phyloP scores from a whole-genome alignment of 495 filamentous ascomycete species.

The Hypoxylon lienhwacheense region DNA sequence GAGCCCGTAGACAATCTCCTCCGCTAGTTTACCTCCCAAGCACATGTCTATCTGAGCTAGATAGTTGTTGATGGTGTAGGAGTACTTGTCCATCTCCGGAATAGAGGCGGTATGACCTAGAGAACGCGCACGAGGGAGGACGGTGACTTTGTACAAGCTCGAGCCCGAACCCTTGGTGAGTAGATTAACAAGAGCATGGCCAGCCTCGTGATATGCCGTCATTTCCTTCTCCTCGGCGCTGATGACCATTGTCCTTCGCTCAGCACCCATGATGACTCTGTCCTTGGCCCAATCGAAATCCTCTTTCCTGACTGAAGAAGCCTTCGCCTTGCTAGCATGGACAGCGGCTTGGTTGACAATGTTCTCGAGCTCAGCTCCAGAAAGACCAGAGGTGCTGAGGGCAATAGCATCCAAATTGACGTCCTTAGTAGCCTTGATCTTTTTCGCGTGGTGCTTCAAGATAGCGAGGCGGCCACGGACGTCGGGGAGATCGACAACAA shows the following conservation, averaged over 20 bases:
- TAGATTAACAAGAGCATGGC: slow-evolving; percentile 86
- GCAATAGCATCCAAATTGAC: slow-evolving; percentile 83
- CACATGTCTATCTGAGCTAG: slow-evolving; percentile 75
- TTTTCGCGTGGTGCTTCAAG: slow-evolving; percentile 86
- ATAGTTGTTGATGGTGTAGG: slow-evolving; percentile 70
- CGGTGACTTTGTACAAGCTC: slow-evolving; percentile 93
- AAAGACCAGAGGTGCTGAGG: slow-evolving; percentile 84
- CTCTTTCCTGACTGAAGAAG: slow-evolving; percentile 66
- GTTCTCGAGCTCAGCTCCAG: slow-evolving; percentile 93
- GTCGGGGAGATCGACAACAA: slow-evolving; percentile 85
- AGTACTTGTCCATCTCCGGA: slow-evolving; percentile 88
- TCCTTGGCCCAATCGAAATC: slow-evolving; percentile 98
- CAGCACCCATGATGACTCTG: slow-evolving; percentile 96
- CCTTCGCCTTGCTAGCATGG: slow-evolving; percentile 80
- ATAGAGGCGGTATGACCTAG: slow-evolving; percentile 84
- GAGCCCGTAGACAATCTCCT: slow-evolving; percentile 86
- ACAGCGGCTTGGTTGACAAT: slow-evolving; percentile 95
- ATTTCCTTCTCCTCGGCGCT: slow-evolving; percentile 81
- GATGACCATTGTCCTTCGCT: slow-evolving; percentile 83
- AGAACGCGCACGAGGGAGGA: slow-evolving; percentile 84
- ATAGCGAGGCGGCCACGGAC: slow-evolving; percentile 94
- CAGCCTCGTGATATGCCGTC: slow-evolving; percentile 97
- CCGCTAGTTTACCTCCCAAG: slow-evolving; percentile 92
- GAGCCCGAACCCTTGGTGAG: slow-evolving; percentile 68
- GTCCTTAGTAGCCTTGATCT: slow-evolving; percentile 73